Conservation (phyloP, 1,284 basidiomycete genomes). For the Boletus sp. region DNA sequence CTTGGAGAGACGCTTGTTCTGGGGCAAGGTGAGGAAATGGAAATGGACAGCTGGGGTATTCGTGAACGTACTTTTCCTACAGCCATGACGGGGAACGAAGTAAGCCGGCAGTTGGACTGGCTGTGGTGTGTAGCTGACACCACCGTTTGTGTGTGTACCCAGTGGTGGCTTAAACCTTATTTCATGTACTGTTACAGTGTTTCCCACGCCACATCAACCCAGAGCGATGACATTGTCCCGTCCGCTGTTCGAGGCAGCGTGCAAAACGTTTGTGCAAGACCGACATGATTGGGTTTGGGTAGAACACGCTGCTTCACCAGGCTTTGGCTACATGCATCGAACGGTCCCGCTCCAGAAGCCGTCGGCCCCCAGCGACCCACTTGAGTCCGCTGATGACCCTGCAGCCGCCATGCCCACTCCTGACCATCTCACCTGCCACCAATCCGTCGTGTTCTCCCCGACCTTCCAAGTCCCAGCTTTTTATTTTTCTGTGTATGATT, state of each 20-base stretch:
- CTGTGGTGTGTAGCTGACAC: constrained; percentile 38
- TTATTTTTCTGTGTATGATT: constrained; percentile 67
- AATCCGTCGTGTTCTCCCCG: constrained; percentile 68
- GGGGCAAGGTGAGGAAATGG: constrained; percentile 14
- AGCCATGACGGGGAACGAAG: constrained; percentile 65
- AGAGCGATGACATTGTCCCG: constrained; percentile 37
- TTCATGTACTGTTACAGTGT: constrained; percentile 43
- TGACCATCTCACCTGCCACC: constrained; percentile 41
- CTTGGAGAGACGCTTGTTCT: constrained; percentile 98
- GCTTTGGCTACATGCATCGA: constrained; percentile 50
- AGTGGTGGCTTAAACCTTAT: constrained; percentile 43
- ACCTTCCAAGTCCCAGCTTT: constrained; percentile 76
- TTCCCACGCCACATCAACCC: constrained; percentile 45
- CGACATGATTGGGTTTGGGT: constrained; percentile 52
- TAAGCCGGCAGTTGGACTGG: constrained; percentile 48
- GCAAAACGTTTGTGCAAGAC: constrained; percentile 47
- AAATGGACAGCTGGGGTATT: background rate
- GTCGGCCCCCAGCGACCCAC: constrained; percentile 4
- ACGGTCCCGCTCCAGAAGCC: constrained; percentile 14
- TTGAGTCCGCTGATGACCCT: constrained; percentile 34
- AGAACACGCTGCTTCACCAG: constrained; percentile 45
- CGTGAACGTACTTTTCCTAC: constrained; percentile 76
- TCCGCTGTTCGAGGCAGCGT: constrained; percentile 58
- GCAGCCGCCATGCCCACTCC: constrained; percentile 17
- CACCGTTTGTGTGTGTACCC: constrained; percentile 15